Base-by-base conservation (phyloP, 371 early-diverging fungal genomes). In the Parasitella parasitica region DNA sequence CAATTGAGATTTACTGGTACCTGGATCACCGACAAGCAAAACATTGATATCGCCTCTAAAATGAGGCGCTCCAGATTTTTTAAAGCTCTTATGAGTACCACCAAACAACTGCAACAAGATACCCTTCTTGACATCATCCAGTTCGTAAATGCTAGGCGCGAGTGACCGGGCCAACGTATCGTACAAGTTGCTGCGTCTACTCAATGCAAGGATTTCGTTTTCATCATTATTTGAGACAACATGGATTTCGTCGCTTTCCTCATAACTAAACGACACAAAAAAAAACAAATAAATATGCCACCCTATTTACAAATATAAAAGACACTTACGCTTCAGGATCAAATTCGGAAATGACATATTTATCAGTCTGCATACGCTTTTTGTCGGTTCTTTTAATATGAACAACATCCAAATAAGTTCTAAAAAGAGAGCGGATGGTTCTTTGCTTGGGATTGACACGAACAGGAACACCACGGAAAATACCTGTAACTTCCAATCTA, bases 11-110 rank as follows among this genome's bases (percentile, higher is more conserved):
- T 99, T 99, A 69, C 94, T 89, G 48, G 99, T 97, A 78, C 99
- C 99, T 13, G 99, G 99, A 77, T 99, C 99, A 69, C 99, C 99
- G 4, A 99, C 97, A 54, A 99, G 74, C 46, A 99, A 82, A 18
- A 99, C 88, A 72, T 99, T 97, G 69, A 99, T 97, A 67, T 99
- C 99, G 5, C 97, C 98, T 66, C 97, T 86, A 64, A 86, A 83
- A 13, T 80, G 77, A 9, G 97, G 88, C 30, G 89, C 70, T 15
- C 92, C 91, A 48, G 92, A 80, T 54, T 88, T 86, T 60, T 80
- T 79, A 64, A 87, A 85, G 24, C 72, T 65, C 73, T 94, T 93
- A 73, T 94, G 87, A 36, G 91, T 87, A n/a, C 99, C 99, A 60
- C 99, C 99, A 86, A 99, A 97, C 57, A 99, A 77, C 75, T 99